Conservation (phyloP, 179 eudicot genomes). For the Nepenthes alata region DNA sequence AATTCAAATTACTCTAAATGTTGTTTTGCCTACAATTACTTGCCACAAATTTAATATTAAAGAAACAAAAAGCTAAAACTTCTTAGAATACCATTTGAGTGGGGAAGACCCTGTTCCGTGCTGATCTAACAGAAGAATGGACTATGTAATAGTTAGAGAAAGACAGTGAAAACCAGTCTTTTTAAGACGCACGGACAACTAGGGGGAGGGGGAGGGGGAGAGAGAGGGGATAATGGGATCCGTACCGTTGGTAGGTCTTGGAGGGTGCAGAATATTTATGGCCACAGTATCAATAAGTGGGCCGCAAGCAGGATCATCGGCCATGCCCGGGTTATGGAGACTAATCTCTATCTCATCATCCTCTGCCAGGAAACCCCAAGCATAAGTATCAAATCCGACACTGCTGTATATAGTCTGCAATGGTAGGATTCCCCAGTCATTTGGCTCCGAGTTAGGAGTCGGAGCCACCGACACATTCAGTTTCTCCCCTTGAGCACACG, state of each 20-base stretch:
- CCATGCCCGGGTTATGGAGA: slow-evolving; percentile 25
- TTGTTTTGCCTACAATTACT: too few species aligned
- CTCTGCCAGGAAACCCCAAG: slow-evolving; percentile 32
- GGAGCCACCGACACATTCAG: slow-evolving; percentile 30
- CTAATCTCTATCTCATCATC: slow-evolving; percentile 17
- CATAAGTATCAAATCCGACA: slow-evolving; percentile 36
- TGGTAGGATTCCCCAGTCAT: slow-evolving; percentile 24
- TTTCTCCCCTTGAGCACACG: slow-evolving; percentile 36
- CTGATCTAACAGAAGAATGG: too few species aligned
- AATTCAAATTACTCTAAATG: too few species aligned
- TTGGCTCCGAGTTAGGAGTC: slow-evolving; percentile 1
- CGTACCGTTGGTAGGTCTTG: not conserved
- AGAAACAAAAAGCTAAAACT: too few species aligned
- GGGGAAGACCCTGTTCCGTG: too few species aligned
- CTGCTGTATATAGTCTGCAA: slow-evolving; percentile 38
- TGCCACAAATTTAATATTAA: too few species aligned
- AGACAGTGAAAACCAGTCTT: too few species aligned
- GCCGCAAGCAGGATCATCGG: slow-evolving; percentile 32
- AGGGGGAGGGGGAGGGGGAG: not conserved
- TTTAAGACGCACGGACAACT: too few species aligned
- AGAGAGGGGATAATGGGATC: not conserved
- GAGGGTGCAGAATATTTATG: slow-evolving; percentile 12
- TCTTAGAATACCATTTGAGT: too few species aligned
- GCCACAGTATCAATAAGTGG: slow-evolving; percentile 38
- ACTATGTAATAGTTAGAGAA: too few species aligned